Evolutionary conservation across 768 basidiomycete genomes (phyloP).

Genomic region (Lentinula lateritia): DNA sequence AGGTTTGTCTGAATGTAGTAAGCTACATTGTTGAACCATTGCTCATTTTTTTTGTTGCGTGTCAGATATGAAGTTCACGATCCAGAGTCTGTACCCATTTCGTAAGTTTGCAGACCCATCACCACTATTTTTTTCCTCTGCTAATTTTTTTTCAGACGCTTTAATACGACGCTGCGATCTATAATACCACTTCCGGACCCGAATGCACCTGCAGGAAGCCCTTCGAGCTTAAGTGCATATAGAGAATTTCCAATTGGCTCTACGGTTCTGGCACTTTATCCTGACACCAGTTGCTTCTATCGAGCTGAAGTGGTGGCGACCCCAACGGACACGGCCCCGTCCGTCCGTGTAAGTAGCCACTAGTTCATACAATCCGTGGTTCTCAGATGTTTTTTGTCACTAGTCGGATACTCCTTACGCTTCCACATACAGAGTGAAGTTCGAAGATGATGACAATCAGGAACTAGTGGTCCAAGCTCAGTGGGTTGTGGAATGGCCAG

Average conservation of each 20-base stretch:
- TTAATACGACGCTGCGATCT: conserved; percentile 62
- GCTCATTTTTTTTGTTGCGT: neutral
- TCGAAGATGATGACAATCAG: conserved; percentile 86
- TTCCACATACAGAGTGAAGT: conserved; percentile 72
- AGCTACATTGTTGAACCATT: neutral
- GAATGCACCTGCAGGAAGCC: conserved; percentile 45
- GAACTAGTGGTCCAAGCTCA: conserved; percentile 73
- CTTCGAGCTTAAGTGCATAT: conserved; percentile 64
- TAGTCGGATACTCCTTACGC: conserved; percentile 25
- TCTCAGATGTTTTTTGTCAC: neutral
- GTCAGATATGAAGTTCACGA: conserved; percentile 82
- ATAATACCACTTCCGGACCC: conserved; percentile 82
- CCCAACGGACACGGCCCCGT: conserved; percentile 39
- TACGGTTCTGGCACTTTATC: conserved; percentile 83
- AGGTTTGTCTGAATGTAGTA: conserved; percentile 31
- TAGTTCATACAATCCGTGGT: neutral
- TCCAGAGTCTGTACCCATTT: conserved; percentile 69
- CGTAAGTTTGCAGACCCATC: conserved; percentile 26
- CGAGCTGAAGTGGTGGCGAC: conserved; percentile 78
- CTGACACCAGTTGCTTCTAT: conserved; percentile 89
- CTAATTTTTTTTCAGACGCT: conserved; percentile 34
- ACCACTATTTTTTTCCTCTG: conserved; percentile 7
- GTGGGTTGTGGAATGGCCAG: conserved; percentile 80
- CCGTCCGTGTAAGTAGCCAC: conserved; percentile 25
- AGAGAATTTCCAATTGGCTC: conserved; percentile 68